A percentile compares a stretch with the other conserved stretches of the same genome.
phyloP scores from a whole-genome alignment of 345 rosid species.

The Hibiscus trionum region DNA sequence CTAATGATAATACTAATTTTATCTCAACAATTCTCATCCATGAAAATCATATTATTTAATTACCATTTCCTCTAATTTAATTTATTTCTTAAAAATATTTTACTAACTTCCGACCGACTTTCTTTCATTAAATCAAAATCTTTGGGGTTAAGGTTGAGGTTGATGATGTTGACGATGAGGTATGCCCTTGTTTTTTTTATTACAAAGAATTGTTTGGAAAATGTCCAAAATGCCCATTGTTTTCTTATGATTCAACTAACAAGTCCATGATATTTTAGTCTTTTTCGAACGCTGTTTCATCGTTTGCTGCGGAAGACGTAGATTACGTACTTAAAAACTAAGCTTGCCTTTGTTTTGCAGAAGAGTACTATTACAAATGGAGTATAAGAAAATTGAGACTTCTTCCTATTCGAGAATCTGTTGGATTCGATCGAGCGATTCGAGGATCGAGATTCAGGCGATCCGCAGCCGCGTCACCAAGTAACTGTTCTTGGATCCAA shows the following conservation, averaged over 20 bases:
- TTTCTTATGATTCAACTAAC: background rate
- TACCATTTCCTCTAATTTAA: background rate
- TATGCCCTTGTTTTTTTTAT: background rate
- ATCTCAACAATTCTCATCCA: conserved; percentile 20
- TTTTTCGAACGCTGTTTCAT: background rate
- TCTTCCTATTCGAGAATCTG: background rate
- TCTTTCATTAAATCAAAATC: background rate
- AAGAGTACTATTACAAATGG: conserved; percentile 20
- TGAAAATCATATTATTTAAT: conserved; percentile 13
- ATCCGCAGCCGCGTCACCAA: background rate
- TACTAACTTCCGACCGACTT: conserved; percentile 18
- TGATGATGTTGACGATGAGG: background rate
- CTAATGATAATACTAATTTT: conserved; percentile 12
- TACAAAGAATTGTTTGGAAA: background rate
- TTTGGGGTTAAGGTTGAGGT: background rate
- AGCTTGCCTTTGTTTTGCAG: conserved; percentile 1
- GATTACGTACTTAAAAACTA: conserved; percentile 5
- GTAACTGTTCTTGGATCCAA: background rate
- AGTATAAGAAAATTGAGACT: conserved; percentile 20
- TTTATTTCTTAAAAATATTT: background rate
- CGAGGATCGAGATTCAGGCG: conserved; percentile 1
- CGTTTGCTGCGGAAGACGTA: conserved; percentile 6
- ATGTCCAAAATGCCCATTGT: conserved; percentile 19
- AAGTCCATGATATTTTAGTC: conserved; percentile 14
- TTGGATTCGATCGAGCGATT: conserved; percentile 4